Conservation (phyloP, 495 filamentous ascomycete species). For the Xylaria palmicola region DNA sequence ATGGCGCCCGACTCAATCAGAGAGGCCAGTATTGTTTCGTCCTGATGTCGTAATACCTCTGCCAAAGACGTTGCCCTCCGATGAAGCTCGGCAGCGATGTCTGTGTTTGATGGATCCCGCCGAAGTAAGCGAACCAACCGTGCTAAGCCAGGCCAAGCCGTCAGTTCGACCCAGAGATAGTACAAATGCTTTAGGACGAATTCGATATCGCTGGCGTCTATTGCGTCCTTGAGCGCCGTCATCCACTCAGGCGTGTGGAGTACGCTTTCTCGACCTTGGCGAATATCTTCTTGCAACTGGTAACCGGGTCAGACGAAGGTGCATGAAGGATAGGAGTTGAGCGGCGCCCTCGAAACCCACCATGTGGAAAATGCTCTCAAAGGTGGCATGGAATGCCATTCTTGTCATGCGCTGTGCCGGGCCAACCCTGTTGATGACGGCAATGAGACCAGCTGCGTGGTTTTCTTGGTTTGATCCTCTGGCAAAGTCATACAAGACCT, state of each 20-base stretch:
- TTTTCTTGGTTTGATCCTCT: conserved; percentile 31
- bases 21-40: conserved; percentile 19
- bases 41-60: conserved; percentile 19
- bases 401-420: conserved; percentile 23
- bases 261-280: conserved; percentile 25
- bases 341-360: conserved; percentile 8
- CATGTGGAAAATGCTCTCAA: conserved; percentile 31
- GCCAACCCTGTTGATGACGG: conserved; percentile 23
- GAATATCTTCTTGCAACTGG: conserved; percentile 34
- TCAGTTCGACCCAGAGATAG: conserved; percentile 27
- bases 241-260: conserved; percentile 26
- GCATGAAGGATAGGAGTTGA: background rate
- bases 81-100: conserved; percentile 21
- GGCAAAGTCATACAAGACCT: conserved; percentile 30
- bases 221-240: conserved; percentile 16
- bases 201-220: conserved; percentile 16
- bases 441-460: conserved; percentile 28
- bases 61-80: conserved; percentile 18
- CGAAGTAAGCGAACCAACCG: conserved; percentile 19
- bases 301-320: background rate
- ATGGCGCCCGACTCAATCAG: conserved; percentile 23
- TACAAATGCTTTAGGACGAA: conserved; percentile 24
- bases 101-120: conserved; percentile 21
- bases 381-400: conserved; percentile 22
- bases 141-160: conserved; percentile 26